phyloP scores from a whole-genome alignment of 306 rosid genomes.

The Prunus mongolica region DNA sequence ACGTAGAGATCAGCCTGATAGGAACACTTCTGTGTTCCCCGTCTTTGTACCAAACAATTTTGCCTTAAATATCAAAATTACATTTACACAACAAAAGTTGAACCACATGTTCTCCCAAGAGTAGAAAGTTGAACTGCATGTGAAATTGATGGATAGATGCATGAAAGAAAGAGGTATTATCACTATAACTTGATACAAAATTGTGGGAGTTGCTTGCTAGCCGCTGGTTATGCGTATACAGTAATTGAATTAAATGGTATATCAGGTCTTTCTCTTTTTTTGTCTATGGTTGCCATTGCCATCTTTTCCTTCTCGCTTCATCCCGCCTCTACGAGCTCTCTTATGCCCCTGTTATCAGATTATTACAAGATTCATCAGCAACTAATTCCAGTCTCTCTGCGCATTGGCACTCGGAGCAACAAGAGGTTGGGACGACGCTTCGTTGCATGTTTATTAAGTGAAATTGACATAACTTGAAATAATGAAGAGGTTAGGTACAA shows the following conservation, averaged over 20 bases:
- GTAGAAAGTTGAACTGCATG: no score
- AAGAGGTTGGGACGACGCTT: neutral
- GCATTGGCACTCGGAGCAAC: neutral
- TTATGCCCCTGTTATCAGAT: constrained; percentile 9
- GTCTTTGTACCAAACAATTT: neutral
- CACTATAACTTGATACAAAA: neutral
- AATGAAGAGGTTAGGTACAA: neutral
- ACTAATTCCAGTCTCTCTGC: constrained; percentile 21
- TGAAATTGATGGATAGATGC: neutral
- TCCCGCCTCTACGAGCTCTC: constrained; percentile 14
- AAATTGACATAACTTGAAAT: neutral
- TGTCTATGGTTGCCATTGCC: constrained; percentile 30
- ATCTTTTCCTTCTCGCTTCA: constrained; percentile 33
- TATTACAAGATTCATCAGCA: constrained; percentile 5
- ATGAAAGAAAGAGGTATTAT: neutral
- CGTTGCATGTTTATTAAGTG: neutral
- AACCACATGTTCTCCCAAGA: neutral
- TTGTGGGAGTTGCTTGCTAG: neutral
- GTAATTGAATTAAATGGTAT: neutral
- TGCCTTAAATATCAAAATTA: neutral
- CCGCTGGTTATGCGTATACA: neutral
- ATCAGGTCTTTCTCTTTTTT: constrained; percentile 31
- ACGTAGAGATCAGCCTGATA: neutral
- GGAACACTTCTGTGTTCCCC: neutral
- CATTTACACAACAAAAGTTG: neutral